phyloP scores from a whole-genome alignment of 495 filamentous ascomycete species.

The Xylaria sp. region DNA sequence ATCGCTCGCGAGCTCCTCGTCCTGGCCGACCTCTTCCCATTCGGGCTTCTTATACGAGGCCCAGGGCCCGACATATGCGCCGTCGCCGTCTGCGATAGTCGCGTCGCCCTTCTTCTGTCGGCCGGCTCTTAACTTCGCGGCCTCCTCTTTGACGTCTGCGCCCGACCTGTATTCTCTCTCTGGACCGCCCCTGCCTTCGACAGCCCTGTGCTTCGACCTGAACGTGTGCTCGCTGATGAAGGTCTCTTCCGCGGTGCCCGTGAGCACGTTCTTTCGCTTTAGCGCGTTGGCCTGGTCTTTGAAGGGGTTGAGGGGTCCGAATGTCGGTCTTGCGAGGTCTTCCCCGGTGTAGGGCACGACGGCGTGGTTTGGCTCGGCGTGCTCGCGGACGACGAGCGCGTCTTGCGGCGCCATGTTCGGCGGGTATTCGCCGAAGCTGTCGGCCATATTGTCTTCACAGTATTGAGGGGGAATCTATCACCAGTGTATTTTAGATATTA shows the following conservation, averaged over 20 bases:
- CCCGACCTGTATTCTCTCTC: conserved; percentile 49
- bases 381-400: conserved; percentile 59
- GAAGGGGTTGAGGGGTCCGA: conserved; percentile 85
- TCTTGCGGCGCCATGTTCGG: conserved; percentile 64
- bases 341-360: conserved; percentile 70
- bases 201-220: conserved; percentile 77
- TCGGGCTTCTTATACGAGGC: conserved; percentile 74
- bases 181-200: conserved; percentile 61
- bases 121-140: conserved; percentile 68
- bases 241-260: conserved; percentile 85
- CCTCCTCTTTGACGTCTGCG: conserved; percentile 67
- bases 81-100: conserved; percentile 81
- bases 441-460: conserved; percentile 53
- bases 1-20: conserved; percentile 72
- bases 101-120: conserved; percentile 85
- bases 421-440: conserved; percentile 60
- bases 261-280: conserved; percentile 91
- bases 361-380: conserved; percentile 58
- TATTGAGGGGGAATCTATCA: not conserved
- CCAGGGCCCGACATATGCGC: conserved; percentile 93
- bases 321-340: conserved; percentile 69
- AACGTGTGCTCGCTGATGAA: conserved; percentile 92
- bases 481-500: not conserved
- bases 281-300: conserved; percentile 63
- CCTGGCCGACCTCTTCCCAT: conserved; percentile 65